Percentiles rank a stretch among this genome's conserved stretches.
These are phyloP conservation scores for Hordeum pubiflorum DNA, from an alignment of 202 grass and related monocot species.

Conservation along the genomic window DNA sequence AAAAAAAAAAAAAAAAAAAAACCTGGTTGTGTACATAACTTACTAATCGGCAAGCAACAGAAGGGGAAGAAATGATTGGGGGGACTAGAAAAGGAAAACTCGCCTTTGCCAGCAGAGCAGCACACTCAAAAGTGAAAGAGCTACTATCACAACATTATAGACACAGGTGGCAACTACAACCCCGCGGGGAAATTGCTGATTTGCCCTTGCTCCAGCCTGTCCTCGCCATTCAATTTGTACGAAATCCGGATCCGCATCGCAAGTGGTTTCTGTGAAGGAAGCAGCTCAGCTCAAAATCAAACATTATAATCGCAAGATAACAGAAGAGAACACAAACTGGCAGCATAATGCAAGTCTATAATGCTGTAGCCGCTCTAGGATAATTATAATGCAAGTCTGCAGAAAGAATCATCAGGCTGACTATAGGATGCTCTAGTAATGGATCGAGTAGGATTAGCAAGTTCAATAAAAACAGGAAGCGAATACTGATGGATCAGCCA, in stretches of 20 bases:
- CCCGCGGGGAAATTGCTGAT: conserved; percentile 84
- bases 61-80: conserved; percentile 19
- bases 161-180: conserved; percentile 51
- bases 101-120: conserved; percentile 18
- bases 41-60: conserved; percentile 23
- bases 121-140: conserved; percentile 4
- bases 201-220: conserved; percentile 89
- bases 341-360: no score
- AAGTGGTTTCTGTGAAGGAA: conserved; percentile 62
- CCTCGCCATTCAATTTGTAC: conserved; percentile 84
- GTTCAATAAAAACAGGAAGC: not conserved
- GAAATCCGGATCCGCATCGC: conserved; percentile 79
- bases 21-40: conserved; percentile 41
- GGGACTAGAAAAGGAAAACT: conserved; percentile 20
- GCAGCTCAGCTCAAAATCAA: not conserved
- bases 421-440: not conserved
- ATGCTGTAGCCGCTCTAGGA: no score
- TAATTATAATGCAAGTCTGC: not conserved
- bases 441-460: not conserved
- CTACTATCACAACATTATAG: conserved; percentile 30
- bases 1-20: conserved; percentile 18
- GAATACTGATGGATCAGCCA: not conserved
- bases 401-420: not conserved
- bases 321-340: not conserved
- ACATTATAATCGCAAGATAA: not conserved